Percentiles rank a stretch among this genome's conserved stretches.
These are phyloP conservation scores for Sporothrix inflata DNA, from an alignment of 2,329 filamentous ascomycete genomes.

Conservation along the genomic window DNA sequence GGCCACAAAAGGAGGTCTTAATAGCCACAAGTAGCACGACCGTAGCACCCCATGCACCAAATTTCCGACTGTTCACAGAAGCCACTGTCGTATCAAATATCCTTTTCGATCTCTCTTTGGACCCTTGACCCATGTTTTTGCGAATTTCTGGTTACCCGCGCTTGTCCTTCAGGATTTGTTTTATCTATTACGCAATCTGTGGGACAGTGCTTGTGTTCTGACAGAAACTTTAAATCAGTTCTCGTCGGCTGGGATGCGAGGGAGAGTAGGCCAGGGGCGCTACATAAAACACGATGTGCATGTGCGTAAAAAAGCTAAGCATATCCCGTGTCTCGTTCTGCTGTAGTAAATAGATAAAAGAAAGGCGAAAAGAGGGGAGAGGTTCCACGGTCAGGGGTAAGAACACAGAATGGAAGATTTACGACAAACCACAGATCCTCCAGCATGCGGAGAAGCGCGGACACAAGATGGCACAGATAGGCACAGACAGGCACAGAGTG, in stretches of 20 bases:
- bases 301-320: neutral
- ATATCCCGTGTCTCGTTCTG: neutral
- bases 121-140: constrained; percentile 10
- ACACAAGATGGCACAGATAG: neutral
- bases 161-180: neutral
- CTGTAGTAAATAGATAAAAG: neutral
- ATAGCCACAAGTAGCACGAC: neutral
- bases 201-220: neutral
- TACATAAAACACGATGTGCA: constrained; percentile 22
- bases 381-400: neutral
- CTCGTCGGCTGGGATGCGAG: neutral
- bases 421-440: neutral
- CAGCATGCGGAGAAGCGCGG: neutral
- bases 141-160: neutral
- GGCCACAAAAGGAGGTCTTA: neutral
- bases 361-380: neutral
- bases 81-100: constrained; percentile 2
- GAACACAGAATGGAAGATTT: neutral
- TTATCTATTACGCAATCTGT: neutral
- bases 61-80: neutral
- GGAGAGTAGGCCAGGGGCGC: constrained; percentile 5
- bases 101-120: neutral
- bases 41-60: neutral
- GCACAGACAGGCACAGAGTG: neutral
- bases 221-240: neutral